Conservation (phyloP, 108 stramenopile genomes). For the Mediolabrus comicus region DNA sequence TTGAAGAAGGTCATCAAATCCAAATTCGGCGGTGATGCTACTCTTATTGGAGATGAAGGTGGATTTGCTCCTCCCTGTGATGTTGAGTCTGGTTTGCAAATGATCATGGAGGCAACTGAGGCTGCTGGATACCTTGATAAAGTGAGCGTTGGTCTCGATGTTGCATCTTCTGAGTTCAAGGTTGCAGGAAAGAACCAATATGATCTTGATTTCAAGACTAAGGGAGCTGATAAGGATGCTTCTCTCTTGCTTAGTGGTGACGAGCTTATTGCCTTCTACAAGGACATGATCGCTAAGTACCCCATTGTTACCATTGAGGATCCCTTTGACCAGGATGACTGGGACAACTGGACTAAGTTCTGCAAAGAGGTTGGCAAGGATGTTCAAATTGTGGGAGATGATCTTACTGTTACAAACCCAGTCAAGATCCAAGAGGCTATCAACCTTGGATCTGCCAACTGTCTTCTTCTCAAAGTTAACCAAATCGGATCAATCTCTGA, state of each 20-base stretch:
- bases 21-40: slow-evolving; percentile 99
- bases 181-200: slow-evolving; percentile 91
- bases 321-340: slow-evolving; percentile 99
- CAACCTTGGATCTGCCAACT: slow-evolving; percentile 91
- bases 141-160: slow-evolving; percentile 96
- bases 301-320: slow-evolving; percentile 99
- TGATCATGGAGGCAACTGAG: slow-evolving; percentile 98
- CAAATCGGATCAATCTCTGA: slow-evolving; percentile 99
- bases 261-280: slow-evolving; percentile 95
- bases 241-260: slow-evolving; percentile 85
- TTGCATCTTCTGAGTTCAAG: slow-evolving; percentile 98
- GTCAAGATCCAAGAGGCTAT: slow-evolving; percentile 93
- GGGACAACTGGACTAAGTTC: slow-evolving; percentile 96
- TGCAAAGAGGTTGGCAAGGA: slow-evolving; percentile 80
- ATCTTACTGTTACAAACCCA: slow-evolving; percentile 99
- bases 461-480: slow-evolving; percentile 99
- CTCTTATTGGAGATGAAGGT: slow-evolving; percentile 99
- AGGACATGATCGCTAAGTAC: slow-evolving; percentile 86
- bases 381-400: slow-evolving; percentile 99
- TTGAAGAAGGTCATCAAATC: slow-evolving; percentile 97
- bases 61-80: slow-evolving; percentile 98
- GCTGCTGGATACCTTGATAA: slow-evolving; percentile 95
- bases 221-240: slow-evolving; percentile 80
- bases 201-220: slow-evolving; percentile 98
- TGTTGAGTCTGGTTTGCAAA: slow-evolving; percentile 90